These are phyloP conservation scores for Liriodendron chinense DNA, from an alignment of 164 flowering plant species.

Conservation along the genomic window DNA sequence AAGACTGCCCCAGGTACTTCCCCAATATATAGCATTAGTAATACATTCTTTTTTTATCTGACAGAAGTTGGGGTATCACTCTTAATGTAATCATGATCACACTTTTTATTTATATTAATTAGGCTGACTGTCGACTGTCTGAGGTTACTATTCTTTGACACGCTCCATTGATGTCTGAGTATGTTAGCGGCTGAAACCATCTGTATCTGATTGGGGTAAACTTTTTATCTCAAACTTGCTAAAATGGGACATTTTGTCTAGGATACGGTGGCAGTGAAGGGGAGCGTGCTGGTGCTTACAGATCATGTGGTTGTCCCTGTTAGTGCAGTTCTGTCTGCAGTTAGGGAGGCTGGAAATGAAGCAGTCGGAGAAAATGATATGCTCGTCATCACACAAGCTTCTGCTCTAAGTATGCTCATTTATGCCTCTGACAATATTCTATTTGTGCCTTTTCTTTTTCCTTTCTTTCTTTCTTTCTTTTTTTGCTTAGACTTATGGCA, in stretches of 20 bases:
- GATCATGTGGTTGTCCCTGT: slow-evolving; percentile 40
- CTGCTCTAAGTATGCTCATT: slow-evolving; percentile 35
- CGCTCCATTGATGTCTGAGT: background rate
- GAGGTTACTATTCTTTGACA: too few species aligned
- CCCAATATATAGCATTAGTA: background rate
- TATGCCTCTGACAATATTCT: background rate
- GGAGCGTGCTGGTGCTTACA: slow-evolving; percentile 36
- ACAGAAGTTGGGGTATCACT: too few species aligned
- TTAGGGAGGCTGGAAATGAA: slow-evolving; percentile 34
- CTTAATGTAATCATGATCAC: too few species aligned
- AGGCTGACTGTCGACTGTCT: too few species aligned
- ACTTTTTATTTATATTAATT: too few species aligned
- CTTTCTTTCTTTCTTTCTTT: too few species aligned
- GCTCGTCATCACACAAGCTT: slow-evolving; percentile 60
- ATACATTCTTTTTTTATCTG: background rate
- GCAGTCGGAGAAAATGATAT: slow-evolving; percentile 38
- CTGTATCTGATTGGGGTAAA: background rate
- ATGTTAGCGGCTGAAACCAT: background rate
- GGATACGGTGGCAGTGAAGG: slow-evolving; percentile 30
- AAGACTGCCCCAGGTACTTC: background rate
- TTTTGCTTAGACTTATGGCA: too few species aligned
- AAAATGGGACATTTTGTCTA: slow-evolving; percentile 6
- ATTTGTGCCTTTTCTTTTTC: too few species aligned
- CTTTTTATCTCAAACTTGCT: background rate
- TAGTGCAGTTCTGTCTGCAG: slow-evolving; percentile 32